These are phyloP conservation scores for Vachellia collinsii DNA, from an alignment of 306 rosid species.

Conservation along the genomic window DNA sequence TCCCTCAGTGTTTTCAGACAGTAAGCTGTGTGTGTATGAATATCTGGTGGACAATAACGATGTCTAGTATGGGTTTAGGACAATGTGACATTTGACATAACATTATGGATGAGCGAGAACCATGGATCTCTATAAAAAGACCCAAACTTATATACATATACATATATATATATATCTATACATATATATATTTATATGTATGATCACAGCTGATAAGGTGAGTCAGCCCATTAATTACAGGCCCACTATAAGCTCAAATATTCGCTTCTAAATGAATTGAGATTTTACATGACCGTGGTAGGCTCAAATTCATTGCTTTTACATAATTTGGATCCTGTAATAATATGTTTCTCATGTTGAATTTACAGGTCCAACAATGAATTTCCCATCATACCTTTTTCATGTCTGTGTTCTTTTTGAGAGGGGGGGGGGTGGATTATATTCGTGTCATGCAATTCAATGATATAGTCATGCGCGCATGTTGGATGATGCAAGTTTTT, in stretches of 20 bases:
- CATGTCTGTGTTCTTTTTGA: too few relatives aligned
- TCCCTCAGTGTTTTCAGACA: background rate
- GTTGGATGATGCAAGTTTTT: background rate
- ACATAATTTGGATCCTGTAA: too few relatives aligned
- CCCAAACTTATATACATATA: background rate
- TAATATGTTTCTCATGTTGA: too few relatives aligned
- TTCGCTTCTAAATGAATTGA: too few relatives aligned
- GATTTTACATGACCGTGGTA: too few relatives aligned
- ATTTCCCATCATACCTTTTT: background rate
- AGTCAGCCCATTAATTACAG: too few relatives aligned
- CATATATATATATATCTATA: background rate
- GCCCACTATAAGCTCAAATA: too few relatives aligned
- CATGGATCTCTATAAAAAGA: background rate
- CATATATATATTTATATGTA: too few relatives aligned
- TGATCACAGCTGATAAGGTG: too few relatives aligned
- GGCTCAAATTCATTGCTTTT: too few relatives aligned
- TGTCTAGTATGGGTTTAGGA: conserved; percentile 3
- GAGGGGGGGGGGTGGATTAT: background rate
- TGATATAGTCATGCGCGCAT: background rate
- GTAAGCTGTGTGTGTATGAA: background rate
- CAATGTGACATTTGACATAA: conserved; percentile 15
- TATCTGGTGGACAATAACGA: background rate
- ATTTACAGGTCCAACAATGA: background rate
- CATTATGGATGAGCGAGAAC: background rate
- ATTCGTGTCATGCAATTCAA: background rate